Evolutionary conservation across 2,329 filamentous ascomycete genomes (phyloP).

Genomic region (Tolypocladium sp.): DNA sequence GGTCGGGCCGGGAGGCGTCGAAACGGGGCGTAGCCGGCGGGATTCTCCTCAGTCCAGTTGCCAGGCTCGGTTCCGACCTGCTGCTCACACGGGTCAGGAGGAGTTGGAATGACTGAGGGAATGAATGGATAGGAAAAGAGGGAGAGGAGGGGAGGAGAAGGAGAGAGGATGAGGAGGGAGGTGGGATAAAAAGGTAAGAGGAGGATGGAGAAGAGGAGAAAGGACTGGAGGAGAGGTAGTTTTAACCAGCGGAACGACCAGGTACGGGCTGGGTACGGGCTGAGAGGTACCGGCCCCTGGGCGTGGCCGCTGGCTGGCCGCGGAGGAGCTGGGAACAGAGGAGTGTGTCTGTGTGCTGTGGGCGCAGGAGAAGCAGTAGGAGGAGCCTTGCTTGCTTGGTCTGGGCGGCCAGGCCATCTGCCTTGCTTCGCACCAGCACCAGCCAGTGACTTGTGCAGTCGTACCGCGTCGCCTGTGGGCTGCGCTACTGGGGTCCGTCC

Average conservation of each 20-base stretch:
- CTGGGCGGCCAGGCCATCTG: slow-evolving; percentile 3
- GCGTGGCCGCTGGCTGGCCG: not conserved
- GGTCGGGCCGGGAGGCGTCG: slow-evolving; percentile 9
- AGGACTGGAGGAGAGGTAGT: slow-evolving; percentile 45
- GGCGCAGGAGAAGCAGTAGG: not conserved
- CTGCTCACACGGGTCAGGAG: slow-evolving; percentile 31
- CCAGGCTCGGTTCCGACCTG: slow-evolving; percentile 23
- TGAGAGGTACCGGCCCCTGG: not conserved
- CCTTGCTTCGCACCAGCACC: slow-evolving; percentile 5
- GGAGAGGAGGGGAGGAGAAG: slow-evolving; percentile 29
- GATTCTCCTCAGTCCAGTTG: slow-evolving; percentile 25
- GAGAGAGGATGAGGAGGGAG: slow-evolving; percentile 24
- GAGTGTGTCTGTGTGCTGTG: not conserved
- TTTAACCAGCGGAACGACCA: slow-evolving; percentile 17
- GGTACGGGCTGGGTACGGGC: slow-evolving; percentile 1
- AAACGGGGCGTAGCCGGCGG: slow-evolving; percentile 12
- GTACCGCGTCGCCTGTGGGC: slow-evolving; percentile 11
- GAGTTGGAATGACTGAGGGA: slow-evolving; percentile 41
- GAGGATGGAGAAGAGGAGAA: slow-evolving; percentile 44
- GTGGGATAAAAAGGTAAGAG: slow-evolving; percentile 37
- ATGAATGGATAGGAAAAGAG: slow-evolving; percentile 40
- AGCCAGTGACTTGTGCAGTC: slow-evolving; percentile 7
- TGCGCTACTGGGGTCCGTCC: slow-evolving; percentile 5
- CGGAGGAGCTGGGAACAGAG: not conserved
- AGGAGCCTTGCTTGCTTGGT: slow-evolving; percentile 1